Evolutionary conservation across 2,329 filamentous ascomycete genomes (phyloP), one percentile per base, ranked within the genome.

Genomic region (Aspergillus bombycis): DNA sequence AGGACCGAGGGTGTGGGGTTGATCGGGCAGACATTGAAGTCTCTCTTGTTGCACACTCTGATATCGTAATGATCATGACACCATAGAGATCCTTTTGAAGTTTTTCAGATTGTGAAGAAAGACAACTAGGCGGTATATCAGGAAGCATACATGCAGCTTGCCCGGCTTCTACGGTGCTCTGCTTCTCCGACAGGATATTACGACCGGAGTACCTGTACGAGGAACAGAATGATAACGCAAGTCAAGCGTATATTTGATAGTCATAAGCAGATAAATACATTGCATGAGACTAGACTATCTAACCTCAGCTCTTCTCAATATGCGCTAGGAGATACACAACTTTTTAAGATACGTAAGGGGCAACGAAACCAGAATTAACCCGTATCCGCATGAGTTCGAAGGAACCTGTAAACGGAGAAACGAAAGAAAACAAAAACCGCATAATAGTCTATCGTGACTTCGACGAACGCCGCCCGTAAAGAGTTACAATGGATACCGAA

Each of bases 381-480:
- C 62, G 50, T 63, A 61, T 62, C 58, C 62, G 21, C 32, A 52
- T 58, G 60, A 59, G n/a, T 45, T 36, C 32, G 14, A n/a, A 54
- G n/a, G 52, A 36, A 54, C 52, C 56, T 46, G 41, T 28, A 58
- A 32, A 46, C 21, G 14, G 26, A 30, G 21, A 48, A 46, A 14
- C 30, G 28, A 38, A 38, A 62, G 63, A 60, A 64, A 65, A 66
- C 67, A 34, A 70, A 65, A 66, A 72, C 69, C 65, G 63, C 68
- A 72, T 65, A 69, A 72, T 66, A 72, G 73, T 77, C 76, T 78
- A 78, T 74, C 68, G 62, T 76, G 71, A 76, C 70, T 72, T 74
- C 70, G 65, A 76, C 68, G 65, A 73, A 78, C 76, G 76, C 76
- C 75, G 70, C 72, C 75, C 73, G 71, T 71, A 72, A 71, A 68